phyloP scores from a whole-genome alignment of 345 rosid genomes.

The Gynandropsis gynandra region DNA sequence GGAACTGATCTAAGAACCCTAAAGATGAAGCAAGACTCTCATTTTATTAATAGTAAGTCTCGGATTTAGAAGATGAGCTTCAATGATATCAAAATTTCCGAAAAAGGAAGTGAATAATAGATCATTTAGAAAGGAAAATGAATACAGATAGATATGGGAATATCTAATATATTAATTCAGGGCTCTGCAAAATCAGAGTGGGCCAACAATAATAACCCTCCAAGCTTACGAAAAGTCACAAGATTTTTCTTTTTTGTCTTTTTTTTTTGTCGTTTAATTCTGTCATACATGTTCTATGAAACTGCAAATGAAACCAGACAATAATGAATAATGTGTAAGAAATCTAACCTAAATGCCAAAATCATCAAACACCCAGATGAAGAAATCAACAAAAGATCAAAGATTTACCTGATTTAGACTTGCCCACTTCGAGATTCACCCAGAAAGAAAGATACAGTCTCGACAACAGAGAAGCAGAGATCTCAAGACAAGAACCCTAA shows the following conservation, averaged over 20 bases:
- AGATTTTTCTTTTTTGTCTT: constrained; percentile 1
- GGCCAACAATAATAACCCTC: constrained; percentile 15
- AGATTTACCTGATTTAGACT: constrained; percentile 36
- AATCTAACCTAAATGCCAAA: constrained; percentile 10
- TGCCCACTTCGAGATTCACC: constrained; percentile 24
- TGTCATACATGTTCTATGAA: constrained; percentile 12
- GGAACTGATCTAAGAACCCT: constrained; percentile 23
- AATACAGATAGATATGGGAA: too few species aligned
- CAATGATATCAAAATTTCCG: too few species aligned
- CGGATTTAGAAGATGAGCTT: too few species aligned
- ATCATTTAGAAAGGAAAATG: too few species aligned
- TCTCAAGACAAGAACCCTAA: not conserved
- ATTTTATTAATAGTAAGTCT: too few species aligned
- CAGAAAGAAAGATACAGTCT: constrained; percentile 21
- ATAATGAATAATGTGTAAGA: constrained; percentile 29
- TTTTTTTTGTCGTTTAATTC: constrained; percentile 21
- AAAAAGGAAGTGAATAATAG: too few species aligned
- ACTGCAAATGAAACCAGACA: constrained; percentile 18
- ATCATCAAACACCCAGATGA: constrained; percentile 24
- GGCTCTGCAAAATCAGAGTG: not conserved
- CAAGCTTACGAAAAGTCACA: constrained; percentile 30
- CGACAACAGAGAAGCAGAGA: not conserved
- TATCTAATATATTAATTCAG: constrained; percentile 7
- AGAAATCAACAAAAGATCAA: constrained; percentile 20
- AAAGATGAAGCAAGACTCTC: constrained; percentile 20